A percentile compares a stretch with the other conserved stretches of the same genome.
Evolutionary conservation across 2,329 filamentous ascomycete genomes (phyloP).

Genomic region (Cryphonectria nitschkei): DNA sequence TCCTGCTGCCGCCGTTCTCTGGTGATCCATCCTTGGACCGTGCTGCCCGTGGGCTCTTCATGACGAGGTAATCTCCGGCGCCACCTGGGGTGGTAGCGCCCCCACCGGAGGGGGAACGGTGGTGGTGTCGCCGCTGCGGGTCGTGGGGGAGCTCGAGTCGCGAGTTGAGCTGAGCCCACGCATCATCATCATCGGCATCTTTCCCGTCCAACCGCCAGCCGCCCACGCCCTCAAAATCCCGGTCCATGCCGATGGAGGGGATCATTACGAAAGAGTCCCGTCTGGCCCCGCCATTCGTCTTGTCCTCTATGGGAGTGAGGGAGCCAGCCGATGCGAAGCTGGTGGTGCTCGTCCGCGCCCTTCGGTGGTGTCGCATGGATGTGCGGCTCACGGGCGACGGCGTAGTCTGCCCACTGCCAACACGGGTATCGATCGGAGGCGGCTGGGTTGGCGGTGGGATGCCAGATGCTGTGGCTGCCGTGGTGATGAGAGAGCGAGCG

Average conservation of each 20-base stretch:
- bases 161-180: slow-evolving; percentile 58
- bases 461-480: slow-evolving; percentile 32
- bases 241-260: slow-evolving; percentile 53
- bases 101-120: slow-evolving; percentile 46
- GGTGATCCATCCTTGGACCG: slow-evolving; percentile 36
- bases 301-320: slow-evolving; percentile 38
- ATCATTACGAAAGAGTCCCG: slow-evolving; percentile 38
- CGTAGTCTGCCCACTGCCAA: slow-evolving; percentile 16
- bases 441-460: slow-evolving; percentile 29
- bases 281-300: slow-evolving; percentile 32
- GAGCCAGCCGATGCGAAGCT: slow-evolving; percentile 39
- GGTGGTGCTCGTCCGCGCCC: slow-evolving; percentile 35
- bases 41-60: slow-evolving; percentile 42
- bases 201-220: slow-evolving; percentile 58
- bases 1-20: slow-evolving; percentile 34
- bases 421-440: slow-evolving; percentile 15
- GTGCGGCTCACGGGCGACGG: slow-evolving; percentile 21
- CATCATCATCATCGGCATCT: slow-evolving; percentile 45
- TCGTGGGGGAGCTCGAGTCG: slow-evolving; percentile 53
- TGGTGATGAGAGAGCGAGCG: slow-evolving; percentile 14
- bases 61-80: slow-evolving; percentile 48
- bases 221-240: slow-evolving; percentile 64
- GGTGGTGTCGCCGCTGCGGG: slow-evolving; percentile 46
- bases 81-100: slow-evolving; percentile 44
- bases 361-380: slow-evolving; percentile 22